Evolutionary conservation across 2,329 filamentous ascomycete genomes (phyloP).

Genomic region (Didymella exigua): DNA sequence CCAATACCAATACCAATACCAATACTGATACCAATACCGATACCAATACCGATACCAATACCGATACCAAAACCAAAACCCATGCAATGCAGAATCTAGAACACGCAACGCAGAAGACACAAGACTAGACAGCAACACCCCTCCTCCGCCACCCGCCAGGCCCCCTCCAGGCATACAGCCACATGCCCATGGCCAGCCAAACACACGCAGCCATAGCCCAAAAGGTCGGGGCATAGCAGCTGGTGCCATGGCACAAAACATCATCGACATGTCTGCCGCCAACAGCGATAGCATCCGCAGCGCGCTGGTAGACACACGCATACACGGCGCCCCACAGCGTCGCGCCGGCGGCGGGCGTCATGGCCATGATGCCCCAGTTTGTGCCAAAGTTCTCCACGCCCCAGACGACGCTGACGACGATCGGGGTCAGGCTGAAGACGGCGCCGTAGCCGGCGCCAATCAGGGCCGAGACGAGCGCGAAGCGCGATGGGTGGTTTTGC

Average conservation of each 20-base stretch:
- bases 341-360: slow-evolving; percentile 85
- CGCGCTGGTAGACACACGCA: slow-evolving; percentile 76
- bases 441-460: slow-evolving; percentile 93
- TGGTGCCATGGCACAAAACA: slow-evolving; percentile 77
- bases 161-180: slow-evolving; percentile 82
- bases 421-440: slow-evolving; percentile 85
- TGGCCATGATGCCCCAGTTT: slow-evolving; percentile 95
- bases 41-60: too few species aligned
- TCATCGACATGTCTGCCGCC: slow-evolving; percentile 48
- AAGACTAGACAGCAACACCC: slow-evolving; percentile 73
- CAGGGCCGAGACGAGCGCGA: slow-evolving; percentile 83
- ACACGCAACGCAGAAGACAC: too few species aligned
- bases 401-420: slow-evolving; percentile 97
- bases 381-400: slow-evolving; percentile 98
- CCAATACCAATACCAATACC: too few species aligned
- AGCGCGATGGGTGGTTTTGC: slow-evolving; percentile 76
- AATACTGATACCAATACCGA: too few species aligned
- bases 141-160: slow-evolving; percentile 75
- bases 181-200: slow-evolving; percentile 74
- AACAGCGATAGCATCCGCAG: slow-evolving; percentile 53
- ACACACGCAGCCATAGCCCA: slow-evolving; percentile 86
- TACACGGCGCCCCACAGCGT: slow-evolving; percentile 93
- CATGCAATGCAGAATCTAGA: too few species aligned
- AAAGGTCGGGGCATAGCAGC: slow-evolving; percentile 81
- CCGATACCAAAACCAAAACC: too few species aligned